These are phyloP conservation scores for Solanum pinnatisectum DNA, from an alignment of 257 asterid species.

Conservation along the genomic window DNA sequence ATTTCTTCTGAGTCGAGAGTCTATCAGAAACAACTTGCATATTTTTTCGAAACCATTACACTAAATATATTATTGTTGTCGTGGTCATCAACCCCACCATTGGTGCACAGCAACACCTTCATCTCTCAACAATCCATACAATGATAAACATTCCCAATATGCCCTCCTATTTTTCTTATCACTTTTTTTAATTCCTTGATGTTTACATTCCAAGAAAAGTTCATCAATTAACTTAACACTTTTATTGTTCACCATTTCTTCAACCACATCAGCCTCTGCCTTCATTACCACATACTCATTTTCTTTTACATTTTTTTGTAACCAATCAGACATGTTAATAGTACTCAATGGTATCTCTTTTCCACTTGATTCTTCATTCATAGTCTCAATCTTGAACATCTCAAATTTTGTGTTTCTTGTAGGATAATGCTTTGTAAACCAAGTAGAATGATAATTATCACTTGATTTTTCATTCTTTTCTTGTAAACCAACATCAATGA, in stretches of 20 bases:
- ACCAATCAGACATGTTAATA: slow-evolving; percentile 41
- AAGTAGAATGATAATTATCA: slow-evolving; percentile 1
- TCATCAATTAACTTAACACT: slow-evolving; percentile 54
- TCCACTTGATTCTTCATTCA: neutral
- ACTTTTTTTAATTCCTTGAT: slow-evolving; percentile 34
- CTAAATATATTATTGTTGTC: neutral
- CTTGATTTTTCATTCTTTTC: neutral
- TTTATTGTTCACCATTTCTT: slow-evolving; percentile 47
- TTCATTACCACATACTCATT: slow-evolving; percentile 83
- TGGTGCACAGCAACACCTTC: slow-evolving; percentile 81
- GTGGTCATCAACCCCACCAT: slow-evolving; percentile 54
- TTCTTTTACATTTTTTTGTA: slow-evolving; percentile 33
- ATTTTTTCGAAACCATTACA: neutral
- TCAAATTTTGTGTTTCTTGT: slow-evolving; percentile 30
- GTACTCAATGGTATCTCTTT: neutral
- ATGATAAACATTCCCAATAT: slow-evolving; percentile 78
- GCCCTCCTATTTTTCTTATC: slow-evolving; percentile 42
- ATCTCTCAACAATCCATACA: slow-evolving; percentile 74
- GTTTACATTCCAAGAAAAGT: slow-evolving; percentile 66
- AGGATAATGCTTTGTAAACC: slow-evolving; percentile 44
- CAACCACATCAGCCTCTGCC: slow-evolving; percentile 76
- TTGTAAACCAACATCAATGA: slow-evolving; percentile 15
- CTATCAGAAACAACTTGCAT: rapidly evolving
- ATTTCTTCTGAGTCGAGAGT: neutral
- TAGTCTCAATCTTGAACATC: slow-evolving; percentile 22